Evolutionary conservation across 2,329 filamentous ascomycete genomes (phyloP).

Genomic region (Aspergillus pseudoviridinutans): DNA sequence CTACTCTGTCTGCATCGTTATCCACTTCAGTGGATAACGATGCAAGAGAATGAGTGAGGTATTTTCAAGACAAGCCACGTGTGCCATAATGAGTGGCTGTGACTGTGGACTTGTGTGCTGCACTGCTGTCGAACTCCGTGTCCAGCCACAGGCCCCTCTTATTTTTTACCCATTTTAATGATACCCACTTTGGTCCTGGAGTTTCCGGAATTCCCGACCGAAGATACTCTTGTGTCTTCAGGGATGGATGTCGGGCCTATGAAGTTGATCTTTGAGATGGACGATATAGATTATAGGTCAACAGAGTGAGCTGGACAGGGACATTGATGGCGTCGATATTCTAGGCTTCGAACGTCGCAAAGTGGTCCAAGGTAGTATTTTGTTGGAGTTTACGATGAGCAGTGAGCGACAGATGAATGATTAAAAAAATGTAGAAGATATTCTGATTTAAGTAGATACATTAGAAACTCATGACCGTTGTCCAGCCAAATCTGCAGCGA

Average conservation of each 20-base stretch:
- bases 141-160: conserved; percentile 4
- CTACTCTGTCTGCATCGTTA: too few species aligned
- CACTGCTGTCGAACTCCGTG: not conserved
- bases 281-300: not conserved
- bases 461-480: not conserved
- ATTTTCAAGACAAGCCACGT: conserved; percentile 8
- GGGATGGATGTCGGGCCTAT: not conserved
- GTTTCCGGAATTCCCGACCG: not conserved
- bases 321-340: not conserved
- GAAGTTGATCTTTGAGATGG: not conserved
- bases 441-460: not conserved
- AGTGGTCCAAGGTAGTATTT: too few species aligned
- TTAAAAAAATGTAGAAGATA: not conserved
- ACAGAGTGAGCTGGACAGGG: not conserved
- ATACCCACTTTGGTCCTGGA: not conserved
- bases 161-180: not conserved
- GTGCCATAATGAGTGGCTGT: conserved; percentile 12
- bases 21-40: not conserved
- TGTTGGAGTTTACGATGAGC: too few species aligned
- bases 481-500: not conserved
- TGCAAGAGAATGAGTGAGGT: not conserved
- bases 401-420: not conserved
- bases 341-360: not conserved
- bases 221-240: not conserved
- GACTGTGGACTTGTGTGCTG: not conserved